A percentile compares a stretch with the other conserved stretches of the same genome.
phyloP scores from a whole-genome alignment of 2,329 filamentous ascomycete species.

The Ceratocystis colombiana region DNA sequence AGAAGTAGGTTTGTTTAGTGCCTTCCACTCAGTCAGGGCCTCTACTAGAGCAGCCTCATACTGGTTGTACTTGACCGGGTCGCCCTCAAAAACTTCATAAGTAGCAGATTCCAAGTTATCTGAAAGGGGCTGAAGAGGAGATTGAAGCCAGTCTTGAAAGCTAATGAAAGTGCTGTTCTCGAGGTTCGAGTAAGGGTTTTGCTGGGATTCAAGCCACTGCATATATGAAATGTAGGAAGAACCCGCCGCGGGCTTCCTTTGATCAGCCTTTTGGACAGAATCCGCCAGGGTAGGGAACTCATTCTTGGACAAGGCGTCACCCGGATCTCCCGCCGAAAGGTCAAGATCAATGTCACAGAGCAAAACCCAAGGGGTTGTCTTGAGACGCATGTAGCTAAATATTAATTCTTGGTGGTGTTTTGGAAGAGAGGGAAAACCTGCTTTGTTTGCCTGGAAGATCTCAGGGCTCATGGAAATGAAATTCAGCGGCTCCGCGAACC shows the following conservation, averaged over 20 bases:
- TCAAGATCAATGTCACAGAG: slow-evolving; percentile 52
- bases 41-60: slow-evolving; percentile 78
- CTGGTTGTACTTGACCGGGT: slow-evolving; percentile 94
- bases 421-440: slow-evolving; percentile 51
- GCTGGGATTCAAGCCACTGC: slow-evolving; percentile 70
- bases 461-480: slow-evolving; percentile 46
- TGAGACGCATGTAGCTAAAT: slow-evolving; percentile 53
- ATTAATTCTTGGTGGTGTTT: slow-evolving; percentile 53
- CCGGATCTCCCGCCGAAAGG: slow-evolving; percentile 27
- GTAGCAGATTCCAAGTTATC: slow-evolving; percentile 96
- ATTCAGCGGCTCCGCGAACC: slow-evolving; percentile 60
- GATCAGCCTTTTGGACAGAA: slow-evolving; percentile 37
- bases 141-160: slow-evolving; percentile 90
- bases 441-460: slow-evolving; percentile 50
- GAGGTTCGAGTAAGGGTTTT: slow-evolving; percentile 49
- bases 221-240: slow-evolving; percentile 64
- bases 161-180: slow-evolving; percentile 45
- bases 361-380: slow-evolving; percentile 52
- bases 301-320: slow-evolving; percentile 34
- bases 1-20: slow-evolving; percentile 62
- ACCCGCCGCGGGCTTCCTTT: slow-evolving; percentile 29
- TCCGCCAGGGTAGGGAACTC: slow-evolving; percentile 64
- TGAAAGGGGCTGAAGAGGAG: slow-evolving; percentile 83
- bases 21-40: slow-evolving; percentile 70
- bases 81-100: slow-evolving; percentile 97